Conservation (phyloP, 192 early-diverging fungal genomes). For the Allomyces macrogynus region DNA sequence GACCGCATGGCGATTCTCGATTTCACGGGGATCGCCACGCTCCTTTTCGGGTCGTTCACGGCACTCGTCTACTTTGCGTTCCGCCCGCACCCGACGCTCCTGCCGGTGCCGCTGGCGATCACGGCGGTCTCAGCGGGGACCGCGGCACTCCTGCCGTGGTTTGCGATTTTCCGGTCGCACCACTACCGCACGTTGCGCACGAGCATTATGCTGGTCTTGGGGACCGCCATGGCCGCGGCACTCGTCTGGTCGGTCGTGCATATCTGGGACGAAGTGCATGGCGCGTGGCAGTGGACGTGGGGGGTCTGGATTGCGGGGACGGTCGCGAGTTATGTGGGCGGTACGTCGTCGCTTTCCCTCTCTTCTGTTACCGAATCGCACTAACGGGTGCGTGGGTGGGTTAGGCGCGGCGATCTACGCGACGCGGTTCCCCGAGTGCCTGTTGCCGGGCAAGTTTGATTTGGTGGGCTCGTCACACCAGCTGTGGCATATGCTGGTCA, state of each 20-base stretch:
- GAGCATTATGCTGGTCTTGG: background rate
- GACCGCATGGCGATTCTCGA: background rate
- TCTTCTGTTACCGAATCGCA: background rate
- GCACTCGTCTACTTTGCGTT: background rate
- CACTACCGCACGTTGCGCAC: background rate
- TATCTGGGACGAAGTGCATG: background rate
- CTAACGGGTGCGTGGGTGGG: too few relatives aligned
- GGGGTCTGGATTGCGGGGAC: background rate
- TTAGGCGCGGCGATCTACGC: background rate
- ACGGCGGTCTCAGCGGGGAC: background rate
- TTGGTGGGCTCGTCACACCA: constrained; percentile 35
- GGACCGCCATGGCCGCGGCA: background rate
- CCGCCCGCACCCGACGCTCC: background rate
- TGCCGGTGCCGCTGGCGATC: background rate
- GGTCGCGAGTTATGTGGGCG: background rate
- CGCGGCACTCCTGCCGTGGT: background rate
- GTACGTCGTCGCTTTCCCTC: background rate
- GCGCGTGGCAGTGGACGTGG: background rate
- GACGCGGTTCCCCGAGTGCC: background rate
- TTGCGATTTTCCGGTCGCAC: background rate
- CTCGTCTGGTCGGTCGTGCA: background rate
- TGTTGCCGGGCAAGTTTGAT: constrained; percentile 18
- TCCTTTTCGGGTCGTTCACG: background rate
- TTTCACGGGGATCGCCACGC: background rate
- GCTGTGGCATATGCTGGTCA: constrained; percentile 41